Evolutionary conservation across 2,329 filamentous ascomycete genomes (phyloP).

Genomic region (Xylaria sp.): DNA sequence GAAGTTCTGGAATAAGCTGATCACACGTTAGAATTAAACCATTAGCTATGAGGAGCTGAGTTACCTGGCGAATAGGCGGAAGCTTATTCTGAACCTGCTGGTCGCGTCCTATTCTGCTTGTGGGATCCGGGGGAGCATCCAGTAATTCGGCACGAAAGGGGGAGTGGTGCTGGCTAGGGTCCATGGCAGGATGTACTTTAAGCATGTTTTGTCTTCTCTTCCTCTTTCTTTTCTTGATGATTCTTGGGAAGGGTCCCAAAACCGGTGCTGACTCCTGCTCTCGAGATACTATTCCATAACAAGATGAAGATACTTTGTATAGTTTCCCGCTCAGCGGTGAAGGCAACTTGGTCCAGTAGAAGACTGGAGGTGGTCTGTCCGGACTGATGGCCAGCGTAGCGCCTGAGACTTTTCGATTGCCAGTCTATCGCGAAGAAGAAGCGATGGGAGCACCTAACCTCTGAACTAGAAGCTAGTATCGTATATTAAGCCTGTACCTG

Average conservation of each 20-base stretch:
- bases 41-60: neutral
- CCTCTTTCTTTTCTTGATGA: neutral
- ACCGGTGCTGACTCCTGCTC: neutral
- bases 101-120: conserved; percentile 53
- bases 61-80: conserved; percentile 66
- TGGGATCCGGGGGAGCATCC: conserved; percentile 51
- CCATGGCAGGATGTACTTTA: neutral
- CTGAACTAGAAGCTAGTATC: neutral
- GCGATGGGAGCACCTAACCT: neutral
- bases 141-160: conserved; percentile 54
- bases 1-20: conserved; percentile 61
- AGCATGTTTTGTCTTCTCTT: neutral
- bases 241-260: neutral
- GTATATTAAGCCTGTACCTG: neutral
- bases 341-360: neutral
- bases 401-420: neutral
- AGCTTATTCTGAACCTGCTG: conserved; percentile 56
- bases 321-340: neutral
- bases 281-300: neutral
- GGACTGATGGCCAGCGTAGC: neutral
- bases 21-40: conserved; percentile 36
- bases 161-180: conserved; percentile 51
- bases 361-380: neutral
- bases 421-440: too few relatives aligned
- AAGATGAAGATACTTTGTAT: neutral